These are phyloP conservation scores for Leccinum angustisporum DNA, from an alignment of 1,284 basidiomycete species.

Conservation along the genomic window DNA sequence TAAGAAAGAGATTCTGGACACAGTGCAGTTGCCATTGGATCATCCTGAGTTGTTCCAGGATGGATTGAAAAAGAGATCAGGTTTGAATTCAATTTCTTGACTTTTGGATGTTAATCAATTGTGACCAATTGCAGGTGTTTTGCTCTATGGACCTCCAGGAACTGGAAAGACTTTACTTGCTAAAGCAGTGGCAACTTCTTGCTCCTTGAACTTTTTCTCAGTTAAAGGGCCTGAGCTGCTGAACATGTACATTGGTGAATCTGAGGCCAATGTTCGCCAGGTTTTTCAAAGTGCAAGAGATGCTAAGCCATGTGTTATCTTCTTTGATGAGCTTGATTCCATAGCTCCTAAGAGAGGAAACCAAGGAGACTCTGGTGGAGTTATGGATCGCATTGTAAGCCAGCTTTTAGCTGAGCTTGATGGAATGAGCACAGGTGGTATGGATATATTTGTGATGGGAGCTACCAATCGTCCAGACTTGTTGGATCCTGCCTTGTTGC, in stretches of 20 bases:
- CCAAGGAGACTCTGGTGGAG: constrained; percentile 93
- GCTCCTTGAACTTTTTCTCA: constrained; percentile 91
- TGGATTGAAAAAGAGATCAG: constrained; percentile 95
- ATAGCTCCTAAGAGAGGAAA: constrained; percentile 95
- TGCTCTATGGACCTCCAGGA: constrained; percentile 92
- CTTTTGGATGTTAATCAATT: neutral
- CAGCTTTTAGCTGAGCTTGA: constrained; percentile 96
- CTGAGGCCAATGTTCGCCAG: constrained; percentile 91
- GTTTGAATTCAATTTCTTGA: constrained; percentile 43
- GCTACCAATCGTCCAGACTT: constrained; percentile 97
- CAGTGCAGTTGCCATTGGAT: constrained; percentile 93
- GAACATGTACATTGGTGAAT: constrained; percentile 99
- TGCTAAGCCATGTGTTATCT: constrained; percentile 90
- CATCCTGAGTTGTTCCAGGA: constrained; percentile 92
- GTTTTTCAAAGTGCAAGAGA: constrained; percentile 92
- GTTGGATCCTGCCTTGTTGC: constrained; percentile 88
- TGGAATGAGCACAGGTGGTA: constrained; percentile 72
- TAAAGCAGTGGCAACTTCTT: constrained; percentile 92
- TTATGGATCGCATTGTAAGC: constrained; percentile 97
- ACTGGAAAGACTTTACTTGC: constrained; percentile 96
- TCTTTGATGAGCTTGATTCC: constrained; percentile 98
- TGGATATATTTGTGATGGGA: constrained; percentile 93
- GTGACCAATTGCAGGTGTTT: constrained; percentile 55
- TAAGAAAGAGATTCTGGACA: constrained; percentile 94
- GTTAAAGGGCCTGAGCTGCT: constrained; percentile 96